These are phyloP conservation scores for Nicotiana benthamiana DNA, from an alignment of 257 asterid species.

Conservation along the genomic window DNA sequence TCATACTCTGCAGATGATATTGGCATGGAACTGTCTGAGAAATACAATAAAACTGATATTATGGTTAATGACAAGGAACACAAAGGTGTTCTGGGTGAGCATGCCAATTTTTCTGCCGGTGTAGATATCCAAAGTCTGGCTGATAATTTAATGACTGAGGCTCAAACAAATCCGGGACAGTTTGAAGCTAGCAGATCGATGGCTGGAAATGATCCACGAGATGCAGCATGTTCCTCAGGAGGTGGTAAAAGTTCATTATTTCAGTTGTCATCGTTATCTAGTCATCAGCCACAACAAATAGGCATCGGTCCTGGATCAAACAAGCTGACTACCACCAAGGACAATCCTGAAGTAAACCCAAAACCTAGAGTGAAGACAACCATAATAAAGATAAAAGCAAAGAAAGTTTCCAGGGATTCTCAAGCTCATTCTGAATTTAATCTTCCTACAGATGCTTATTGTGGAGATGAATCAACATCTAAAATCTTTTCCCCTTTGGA, in stretches of 20 bases:
- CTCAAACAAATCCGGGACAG: slow-evolving; percentile 10
- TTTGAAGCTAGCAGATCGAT: slow-evolving; percentile 2
- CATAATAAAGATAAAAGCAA: slow-evolving; percentile 51
- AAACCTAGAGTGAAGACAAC: slow-evolving; percentile 41
- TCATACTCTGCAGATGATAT: slow-evolving; percentile 33
- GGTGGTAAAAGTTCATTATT: slow-evolving; percentile 23
- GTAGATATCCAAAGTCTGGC: slow-evolving; percentile 7
- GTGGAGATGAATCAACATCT: slow-evolving; percentile 30
- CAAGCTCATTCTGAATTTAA: slow-evolving; percentile 17
- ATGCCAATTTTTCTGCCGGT: slow-evolving; percentile 6
- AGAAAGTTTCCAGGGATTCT: slow-evolving; percentile 26
- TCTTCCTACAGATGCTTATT: slow-evolving; percentile 17
- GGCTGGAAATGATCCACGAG: slow-evolving; percentile 15
- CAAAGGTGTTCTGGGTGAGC: neutral
- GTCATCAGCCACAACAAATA: slow-evolving; percentile 18
- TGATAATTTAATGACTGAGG: neutral
- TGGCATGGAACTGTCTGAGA: slow-evolving; percentile 29
- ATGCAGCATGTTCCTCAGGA: slow-evolving; percentile 17
- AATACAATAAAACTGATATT: slow-evolving; percentile 14
- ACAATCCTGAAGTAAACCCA: slow-evolving; percentile 22
- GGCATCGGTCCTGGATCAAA: slow-evolving; percentile 28
- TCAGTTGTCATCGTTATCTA: slow-evolving; percentile 11
- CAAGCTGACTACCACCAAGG: slow-evolving; percentile 12
- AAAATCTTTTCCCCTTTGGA: slow-evolving; percentile 18
- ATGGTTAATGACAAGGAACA: neutral